These are phyloP conservation scores for Dothidotthia symphoricarpi DNA, from an alignment of 2,329 filamentous ascomycete species.

Conservation along the genomic window DNA sequence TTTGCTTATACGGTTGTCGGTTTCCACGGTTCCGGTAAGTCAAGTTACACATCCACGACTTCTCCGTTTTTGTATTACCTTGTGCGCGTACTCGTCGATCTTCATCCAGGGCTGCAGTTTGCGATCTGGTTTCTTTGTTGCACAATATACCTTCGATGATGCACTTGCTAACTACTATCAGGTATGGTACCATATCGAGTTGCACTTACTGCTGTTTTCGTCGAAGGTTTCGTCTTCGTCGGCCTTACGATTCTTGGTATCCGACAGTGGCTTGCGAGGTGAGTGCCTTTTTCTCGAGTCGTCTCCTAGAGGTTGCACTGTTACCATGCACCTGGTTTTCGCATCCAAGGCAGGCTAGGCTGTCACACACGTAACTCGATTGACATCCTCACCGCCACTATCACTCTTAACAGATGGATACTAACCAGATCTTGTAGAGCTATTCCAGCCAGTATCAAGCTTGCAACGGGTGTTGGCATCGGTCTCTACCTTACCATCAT, in stretches of 20 bases:
- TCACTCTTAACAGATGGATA: conserved; percentile 57
- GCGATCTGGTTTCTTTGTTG: conserved; percentile 2
- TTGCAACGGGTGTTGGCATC: conserved; percentile 82
- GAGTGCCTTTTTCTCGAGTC: conserved; percentile 3
- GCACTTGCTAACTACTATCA: conserved; percentile 20
- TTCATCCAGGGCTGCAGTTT: conserved; percentile 1
- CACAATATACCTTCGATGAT: conserved; percentile 1
- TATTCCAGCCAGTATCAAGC: conserved; percentile 80
- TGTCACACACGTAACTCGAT: conserved; percentile 1
- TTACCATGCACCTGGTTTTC: too few relatives aligned
- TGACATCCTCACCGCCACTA: conserved; percentile 8
- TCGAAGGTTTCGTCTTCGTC: conserved; percentile 84
- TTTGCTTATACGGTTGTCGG: conserved; percentile 82
- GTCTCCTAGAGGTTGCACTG: too few relatives aligned
- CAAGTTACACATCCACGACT: conserved; percentile 5
- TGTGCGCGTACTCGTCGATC: conserved; percentile 8
- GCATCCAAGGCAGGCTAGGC: neutral
- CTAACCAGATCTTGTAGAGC: conserved; percentile 54
- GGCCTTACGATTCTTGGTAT: conserved; percentile 70
- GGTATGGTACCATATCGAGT: conserved; percentile 67
- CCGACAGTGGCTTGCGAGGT: conserved; percentile 63
- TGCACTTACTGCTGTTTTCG: conserved; percentile 81
- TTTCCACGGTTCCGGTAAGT: conserved; percentile 64
- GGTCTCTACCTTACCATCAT: conserved; percentile 78
- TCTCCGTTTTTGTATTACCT: conserved; percentile 18